Conservation (phyloP, 805 yeast genomes). For the Teunomyces barrocoloradensis region DNA sequence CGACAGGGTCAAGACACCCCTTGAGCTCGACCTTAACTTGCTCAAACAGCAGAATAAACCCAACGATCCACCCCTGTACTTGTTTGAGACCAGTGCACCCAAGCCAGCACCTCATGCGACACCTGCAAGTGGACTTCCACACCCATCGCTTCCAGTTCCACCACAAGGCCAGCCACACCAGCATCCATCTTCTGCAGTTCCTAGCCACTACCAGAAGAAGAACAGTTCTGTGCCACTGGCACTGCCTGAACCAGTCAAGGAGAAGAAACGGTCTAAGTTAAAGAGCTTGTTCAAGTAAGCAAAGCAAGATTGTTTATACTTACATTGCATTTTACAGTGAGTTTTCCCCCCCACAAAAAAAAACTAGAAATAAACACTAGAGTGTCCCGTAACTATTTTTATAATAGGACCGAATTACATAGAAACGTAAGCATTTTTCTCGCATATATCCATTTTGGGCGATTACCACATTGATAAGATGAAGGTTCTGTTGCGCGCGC, state of each 20-base stretch:
- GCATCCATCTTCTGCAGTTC: slow-evolving; percentile 11
- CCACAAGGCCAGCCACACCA: slow-evolving; percentile 5
- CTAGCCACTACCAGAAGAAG: slow-evolving; percentile 28
- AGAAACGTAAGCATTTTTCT: too few relatives aligned
- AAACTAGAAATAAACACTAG: too few relatives aligned
- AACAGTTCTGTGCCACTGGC: slow-evolving; percentile 4
- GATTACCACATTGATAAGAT: background rate
- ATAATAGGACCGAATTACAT: too few relatives aligned
- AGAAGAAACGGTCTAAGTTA: slow-evolving; percentile 47
- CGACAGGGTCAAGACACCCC: slow-evolving; percentile 37
- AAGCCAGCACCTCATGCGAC: slow-evolving; percentile 8
- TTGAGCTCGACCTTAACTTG: slow-evolving; percentile 40
- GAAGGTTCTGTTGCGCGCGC: background rate
- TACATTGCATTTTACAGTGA: too few relatives aligned
- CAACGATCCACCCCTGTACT: slow-evolving; percentile 41
- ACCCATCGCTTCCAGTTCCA: slow-evolving; percentile 15
- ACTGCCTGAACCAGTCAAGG: slow-evolving; percentile 16
- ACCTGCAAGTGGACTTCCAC: background rate
- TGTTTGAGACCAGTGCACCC: slow-evolving; percentile 35
- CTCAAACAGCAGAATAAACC: slow-evolving; percentile 28
- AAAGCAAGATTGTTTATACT: too few relatives aligned
- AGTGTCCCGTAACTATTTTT: too few relatives aligned
- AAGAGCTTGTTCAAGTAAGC: slow-evolving; percentile 40
- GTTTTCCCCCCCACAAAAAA: too few relatives aligned
- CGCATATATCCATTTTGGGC: too few relatives aligned